A percentile compares a stretch with the other conserved stretches of the same genome.
Evolutionary conservation across 2,329 filamentous ascomycete genomes (phyloP).

Genomic region (Paracoccidioides brasiliensis): DNA sequence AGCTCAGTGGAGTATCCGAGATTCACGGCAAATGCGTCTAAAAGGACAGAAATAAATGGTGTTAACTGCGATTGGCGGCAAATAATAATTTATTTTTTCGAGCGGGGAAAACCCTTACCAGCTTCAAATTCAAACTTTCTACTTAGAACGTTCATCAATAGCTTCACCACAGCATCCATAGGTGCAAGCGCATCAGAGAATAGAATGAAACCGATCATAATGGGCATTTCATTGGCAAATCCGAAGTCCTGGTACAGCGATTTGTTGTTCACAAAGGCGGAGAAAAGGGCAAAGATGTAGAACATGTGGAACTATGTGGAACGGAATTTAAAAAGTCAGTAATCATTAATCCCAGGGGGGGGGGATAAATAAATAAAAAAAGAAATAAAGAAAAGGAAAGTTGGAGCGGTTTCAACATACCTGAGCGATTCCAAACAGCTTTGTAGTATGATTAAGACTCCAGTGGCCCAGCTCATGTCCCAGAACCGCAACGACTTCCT

Average conservation of each 20-base stretch:
- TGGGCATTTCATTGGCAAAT: conserved; percentile 69
- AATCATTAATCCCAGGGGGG: background rate
- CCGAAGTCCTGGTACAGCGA: conserved; percentile 87
- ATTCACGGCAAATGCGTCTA: conserved; percentile 68
- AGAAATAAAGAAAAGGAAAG: background rate
- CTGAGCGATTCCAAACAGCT: conserved; percentile 75
- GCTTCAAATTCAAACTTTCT: conserved; percentile 94
- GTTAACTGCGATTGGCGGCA: conserved; percentile 55
- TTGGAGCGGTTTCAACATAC: conserved; percentile 33
- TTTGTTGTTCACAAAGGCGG: conserved; percentile 89
- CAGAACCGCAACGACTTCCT: conserved; percentile 88
- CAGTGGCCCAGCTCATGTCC: conserved; percentile 96
- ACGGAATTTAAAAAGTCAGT: conserved; percentile 3
- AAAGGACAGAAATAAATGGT: conserved; percentile 45
- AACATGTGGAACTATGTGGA: conserved; percentile 66
- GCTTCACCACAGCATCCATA: conserved; percentile 87
- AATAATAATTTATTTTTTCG: conserved; percentile 33
- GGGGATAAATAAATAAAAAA: too few species aligned
- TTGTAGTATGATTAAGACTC: conserved; percentile 89
- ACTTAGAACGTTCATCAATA: conserved; percentile 90
- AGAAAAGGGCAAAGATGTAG: conserved; percentile 94
- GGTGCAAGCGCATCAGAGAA: conserved; percentile 95
- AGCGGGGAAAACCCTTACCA: conserved; percentile 35
- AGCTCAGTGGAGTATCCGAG: conserved; percentile 78
- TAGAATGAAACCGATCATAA: conserved; percentile 92